Evolutionary conservation across 495 filamentous ascomycete species (phyloP).

Genomic region (Talaromyces ruber): DNA sequence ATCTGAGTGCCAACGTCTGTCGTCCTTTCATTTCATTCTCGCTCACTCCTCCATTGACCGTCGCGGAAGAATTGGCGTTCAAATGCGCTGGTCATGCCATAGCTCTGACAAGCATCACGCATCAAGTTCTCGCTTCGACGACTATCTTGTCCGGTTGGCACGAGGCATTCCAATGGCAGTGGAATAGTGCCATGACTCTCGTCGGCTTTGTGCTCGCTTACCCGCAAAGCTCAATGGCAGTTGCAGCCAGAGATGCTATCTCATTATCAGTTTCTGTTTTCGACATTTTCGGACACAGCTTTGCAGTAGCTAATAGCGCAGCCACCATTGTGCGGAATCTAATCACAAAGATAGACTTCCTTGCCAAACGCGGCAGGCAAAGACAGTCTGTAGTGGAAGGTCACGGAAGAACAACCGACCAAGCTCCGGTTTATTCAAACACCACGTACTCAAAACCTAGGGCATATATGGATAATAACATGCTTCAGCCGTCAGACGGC

Average conservation of each 20-base stretch:
- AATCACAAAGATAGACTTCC: not conserved
- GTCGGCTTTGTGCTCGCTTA: not conserved
- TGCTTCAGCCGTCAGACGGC: not conserved
- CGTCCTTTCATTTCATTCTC: slow-evolving; percentile 39
- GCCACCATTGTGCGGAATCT: not conserved
- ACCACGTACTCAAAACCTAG: not conserved
- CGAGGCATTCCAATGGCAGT: not conserved
- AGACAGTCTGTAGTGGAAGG: not conserved
- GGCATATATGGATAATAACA: not conserved
- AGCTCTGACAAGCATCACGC: not conserved
- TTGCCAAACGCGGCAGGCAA: not conserved
- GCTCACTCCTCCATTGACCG: not conserved
- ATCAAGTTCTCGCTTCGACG: not conserved
- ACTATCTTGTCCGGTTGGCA: not conserved
- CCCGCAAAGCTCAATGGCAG: not conserved
- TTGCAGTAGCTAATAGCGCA: not conserved
- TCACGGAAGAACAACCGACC: not conserved
- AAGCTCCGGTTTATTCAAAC: not conserved
- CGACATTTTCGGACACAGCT: not conserved
- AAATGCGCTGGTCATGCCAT: not conserved
- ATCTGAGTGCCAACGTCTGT: slow-evolving; percentile 31
- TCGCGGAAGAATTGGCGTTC: not conserved
- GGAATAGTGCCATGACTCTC: not conserved
- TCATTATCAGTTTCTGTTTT: not conserved
- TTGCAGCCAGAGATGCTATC: not conserved